Evolutionary conservation across 106 monocot species (phyloP), one percentile per base, ranked within the genome.

Genomic region (Narthecium ossifragum): DNA sequence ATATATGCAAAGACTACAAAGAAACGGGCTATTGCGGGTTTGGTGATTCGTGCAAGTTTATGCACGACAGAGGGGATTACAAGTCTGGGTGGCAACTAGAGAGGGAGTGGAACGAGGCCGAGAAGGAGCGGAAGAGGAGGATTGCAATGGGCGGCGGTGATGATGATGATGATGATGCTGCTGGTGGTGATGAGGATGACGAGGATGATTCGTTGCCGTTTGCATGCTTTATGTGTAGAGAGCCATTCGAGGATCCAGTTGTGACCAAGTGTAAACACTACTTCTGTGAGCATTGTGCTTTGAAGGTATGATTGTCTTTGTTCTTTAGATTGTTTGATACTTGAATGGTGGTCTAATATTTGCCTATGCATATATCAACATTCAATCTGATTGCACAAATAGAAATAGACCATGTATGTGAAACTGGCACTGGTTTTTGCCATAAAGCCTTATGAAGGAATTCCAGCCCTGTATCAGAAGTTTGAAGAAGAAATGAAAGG

Each of bases 1-100:
- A 96, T 50, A 96, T 96, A 17, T 96, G 96, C 33, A 96, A 96
- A 78, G 96, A 96, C 58, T 96, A 96, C 58, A 96, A 96, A 68
- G 96, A 96, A 68, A 96, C 96, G 8, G 96, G 96, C 29, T 96
- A 96, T 48, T 96, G 96, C 34, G 96, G 96, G 34, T 96, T 79
- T 52, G 96, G 96, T 7, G 96, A 96, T 63, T 59, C 96, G 0
- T 96, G 96, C 76, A 90, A 96, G 73, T 96, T 96, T 70, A 90
- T 96, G 96, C 96, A 96, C 41, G 96, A 96, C 49, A 65, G 96
- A 43, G 96, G 96, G 67, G 96, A 96, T 63, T 96, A 96, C 53
- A 96, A 96, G 68, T 81, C 86, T 20, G 96, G 96, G 55, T 96
- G 96, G 96, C 90, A 90, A 71, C 23, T 96, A 69, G 92, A 92